Evolutionary conservation across 192 early-diverging fungal species (phyloP).

Genomic region (Umbelopsis sp.): DNA sequence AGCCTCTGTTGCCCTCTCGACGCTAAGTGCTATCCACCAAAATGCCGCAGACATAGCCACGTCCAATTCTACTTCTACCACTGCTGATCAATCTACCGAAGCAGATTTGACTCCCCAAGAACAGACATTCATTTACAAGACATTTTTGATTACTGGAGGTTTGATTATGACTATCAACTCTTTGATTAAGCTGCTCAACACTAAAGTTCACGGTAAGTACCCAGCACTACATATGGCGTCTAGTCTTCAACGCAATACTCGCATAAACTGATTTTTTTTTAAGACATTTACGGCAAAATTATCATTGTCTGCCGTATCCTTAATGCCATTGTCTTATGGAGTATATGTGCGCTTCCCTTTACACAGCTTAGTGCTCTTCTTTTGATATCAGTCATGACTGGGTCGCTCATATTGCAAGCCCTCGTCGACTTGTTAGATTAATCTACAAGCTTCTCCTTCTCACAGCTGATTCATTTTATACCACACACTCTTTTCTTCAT

Average conservation of each 20-base stretch:
- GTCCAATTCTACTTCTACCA: background rate
- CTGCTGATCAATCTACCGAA: background rate
- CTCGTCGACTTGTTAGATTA: slow-evolving; percentile 8
- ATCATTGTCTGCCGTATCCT: slow-evolving; percentile 33
- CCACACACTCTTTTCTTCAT: background rate
- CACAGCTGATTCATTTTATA: too few species aligned
- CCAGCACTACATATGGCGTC: background rate
- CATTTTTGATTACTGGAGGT: slow-evolving; percentile 37
- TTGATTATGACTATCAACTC: slow-evolving; percentile 32
- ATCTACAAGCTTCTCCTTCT: background rate
- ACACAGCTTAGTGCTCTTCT: slow-evolving; percentile 29
- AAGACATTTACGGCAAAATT: slow-evolving; percentile 38
- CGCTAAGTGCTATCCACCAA: background rate
- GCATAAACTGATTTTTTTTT: background rate
- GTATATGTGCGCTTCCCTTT: slow-evolving; percentile 39
- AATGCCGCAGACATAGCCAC: background rate
- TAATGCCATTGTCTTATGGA: slow-evolving; percentile 30
- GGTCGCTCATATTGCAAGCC: slow-evolving; percentile 31
- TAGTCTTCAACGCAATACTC: too few species aligned
- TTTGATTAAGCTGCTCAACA: slow-evolving; percentile 37
- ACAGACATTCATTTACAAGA: slow-evolving; percentile 40
- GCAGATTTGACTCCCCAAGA: slow-evolving; percentile 19
- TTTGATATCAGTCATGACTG: slow-evolving; percentile 27
- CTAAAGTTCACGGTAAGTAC: slow-evolving; percentile 34
- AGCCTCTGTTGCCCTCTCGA: background rate